These are phyloP conservation scores for Pyronema domesticum DNA, from an alignment of 495 filamentous ascomycete genomes.

Conservation along the genomic window DNA sequence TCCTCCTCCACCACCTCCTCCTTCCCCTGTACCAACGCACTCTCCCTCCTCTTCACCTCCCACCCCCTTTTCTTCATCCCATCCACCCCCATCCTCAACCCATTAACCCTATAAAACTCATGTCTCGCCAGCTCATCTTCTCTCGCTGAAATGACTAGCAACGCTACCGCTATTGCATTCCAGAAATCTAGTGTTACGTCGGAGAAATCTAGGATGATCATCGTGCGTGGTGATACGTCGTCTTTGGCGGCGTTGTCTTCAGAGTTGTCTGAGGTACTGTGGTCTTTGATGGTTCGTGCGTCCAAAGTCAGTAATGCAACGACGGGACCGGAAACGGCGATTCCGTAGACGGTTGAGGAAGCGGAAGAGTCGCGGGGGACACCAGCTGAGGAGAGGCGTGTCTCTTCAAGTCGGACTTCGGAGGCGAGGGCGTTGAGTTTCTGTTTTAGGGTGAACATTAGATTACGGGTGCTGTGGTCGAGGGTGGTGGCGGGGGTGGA, in stretches of 20 bases:
- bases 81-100: background rate
- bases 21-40: background rate
- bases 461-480: background rate
- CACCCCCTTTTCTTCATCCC: background rate
- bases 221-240: conserved; percentile 18
- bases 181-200: conserved; percentile 27
- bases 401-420: conserved; percentile 15
- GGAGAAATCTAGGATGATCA: conserved; percentile 26
- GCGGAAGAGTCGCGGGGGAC: conserved; percentile 2
- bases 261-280: no score
- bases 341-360: conserved; percentile 26
- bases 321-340: conserved; percentile 24
- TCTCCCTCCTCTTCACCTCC: background rate
- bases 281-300: conserved; percentile 3
- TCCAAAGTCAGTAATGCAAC: conserved; percentile 26
- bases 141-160: conserved; percentile 20
- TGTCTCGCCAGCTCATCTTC: conserved; percentile 17
- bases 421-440: conserved; percentile 15
- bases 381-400: conserved; percentile 7
- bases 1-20: background rate
- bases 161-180: conserved; percentile 26
- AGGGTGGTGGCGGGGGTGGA: background rate
- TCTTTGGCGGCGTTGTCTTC: no score
- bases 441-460: conserved; percentile 9
- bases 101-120: conserved; percentile 11